Base-by-base conservation (phyloP, 176 grass and related monocot genomes). In the Echinochloa phyllopogon region DNA sequence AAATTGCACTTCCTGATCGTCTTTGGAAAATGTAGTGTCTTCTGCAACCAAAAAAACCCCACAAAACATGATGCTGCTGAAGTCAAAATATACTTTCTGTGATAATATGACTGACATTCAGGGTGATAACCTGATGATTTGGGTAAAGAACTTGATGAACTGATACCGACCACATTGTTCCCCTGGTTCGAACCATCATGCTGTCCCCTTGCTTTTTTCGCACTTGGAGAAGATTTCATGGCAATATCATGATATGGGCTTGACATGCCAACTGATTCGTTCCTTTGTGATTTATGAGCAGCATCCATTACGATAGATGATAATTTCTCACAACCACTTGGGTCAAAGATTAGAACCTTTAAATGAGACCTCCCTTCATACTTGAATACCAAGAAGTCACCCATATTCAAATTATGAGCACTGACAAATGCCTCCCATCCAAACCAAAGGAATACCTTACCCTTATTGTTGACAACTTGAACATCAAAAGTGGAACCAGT, bases 351-450 rank as follows among this genome's bases (percentile, higher is more conserved):
- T 24, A 66, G 6, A 73, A 90, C 87, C 69, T 87, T 70, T 29
- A 90, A 61, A 1, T 53, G 50, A 27, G 76, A 89, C 5, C 69
- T 76, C 9, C 87, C 42, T 21, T 39, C 69, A 60, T 84, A 92
- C 44, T 60, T 76, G 69, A 89, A 90, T 52, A 92, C 74, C 49
- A 90, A 75, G 24, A 87, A 75, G 40, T 92, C 91, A 8, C 77
- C 79, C 58, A 16, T 68, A 42, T 51, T 85, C 70, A 89, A 10
- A 24, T 69, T 21, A 66, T 92, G 76, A 29, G 61, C 50, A 63
- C 18, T 80, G 37, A 64, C 91, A 71, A 92, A 92, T 29, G 23
- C 69, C 20, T 78, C 79, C 87, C 84, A 92, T 10, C 91, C 87
- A 0, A 33, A 42, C 29, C 40, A 50, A 21, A 92, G 70, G 37